A percentile compares a stretch with the other conserved stretches of the same genome.
Evolutionary conservation across 2,329 filamentous ascomycete genomes (phyloP).

Genomic region (Pseudogymnoascus verrucosus): DNA sequence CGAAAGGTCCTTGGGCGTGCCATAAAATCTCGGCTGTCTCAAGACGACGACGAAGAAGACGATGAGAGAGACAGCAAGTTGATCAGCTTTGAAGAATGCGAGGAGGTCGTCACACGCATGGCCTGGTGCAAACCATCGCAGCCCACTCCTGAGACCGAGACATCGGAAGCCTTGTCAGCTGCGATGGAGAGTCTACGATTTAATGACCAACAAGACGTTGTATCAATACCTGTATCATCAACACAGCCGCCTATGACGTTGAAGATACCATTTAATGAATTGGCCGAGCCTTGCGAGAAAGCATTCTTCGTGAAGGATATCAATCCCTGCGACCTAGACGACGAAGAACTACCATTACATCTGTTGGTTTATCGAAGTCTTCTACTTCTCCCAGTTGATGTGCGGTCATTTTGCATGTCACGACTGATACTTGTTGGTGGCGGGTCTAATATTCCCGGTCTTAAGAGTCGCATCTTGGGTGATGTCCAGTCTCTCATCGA

Average conservation of each 20-base stretch:
- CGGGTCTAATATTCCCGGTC: conserved; percentile 67
- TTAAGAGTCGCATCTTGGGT: conserved; percentile 68
- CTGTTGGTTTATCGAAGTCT: conserved; percentile 69
- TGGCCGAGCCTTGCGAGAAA: conserved; percentile 68
- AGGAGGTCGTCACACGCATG: conserved; percentile 67
- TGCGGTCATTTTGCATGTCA: conserved; percentile 77
- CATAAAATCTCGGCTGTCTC: conserved; percentile 21
- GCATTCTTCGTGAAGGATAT: conserved; percentile 60
- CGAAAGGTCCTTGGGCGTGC: conserved; percentile 52
- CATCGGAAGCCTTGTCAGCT: conserved; percentile 36
- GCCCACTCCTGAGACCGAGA: background rate
- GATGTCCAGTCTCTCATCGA: conserved; percentile 64
- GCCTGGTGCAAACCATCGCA: conserved; percentile 58
- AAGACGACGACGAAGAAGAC: conserved; percentile 5
- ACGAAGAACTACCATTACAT: conserved; percentile 76
- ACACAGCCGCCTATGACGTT: conserved; percentile 45
- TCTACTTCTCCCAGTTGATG: conserved; percentile 69
- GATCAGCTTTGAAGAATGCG: conserved; percentile 68
- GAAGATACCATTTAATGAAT: conserved; percentile 57
- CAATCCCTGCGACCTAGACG: conserved; percentile 59
- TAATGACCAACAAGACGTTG: conserved; percentile 23
- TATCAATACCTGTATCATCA: conserved; percentile 37
- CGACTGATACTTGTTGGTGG: conserved; percentile 83
- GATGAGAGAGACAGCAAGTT: conserved; percentile 24
- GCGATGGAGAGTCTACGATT: conserved; percentile 51